Evolutionary conservation across 208 protist genomes (phyloP), one percentile per base, ranked within the genome.

Genomic region (Lotmaria passim): DNA sequence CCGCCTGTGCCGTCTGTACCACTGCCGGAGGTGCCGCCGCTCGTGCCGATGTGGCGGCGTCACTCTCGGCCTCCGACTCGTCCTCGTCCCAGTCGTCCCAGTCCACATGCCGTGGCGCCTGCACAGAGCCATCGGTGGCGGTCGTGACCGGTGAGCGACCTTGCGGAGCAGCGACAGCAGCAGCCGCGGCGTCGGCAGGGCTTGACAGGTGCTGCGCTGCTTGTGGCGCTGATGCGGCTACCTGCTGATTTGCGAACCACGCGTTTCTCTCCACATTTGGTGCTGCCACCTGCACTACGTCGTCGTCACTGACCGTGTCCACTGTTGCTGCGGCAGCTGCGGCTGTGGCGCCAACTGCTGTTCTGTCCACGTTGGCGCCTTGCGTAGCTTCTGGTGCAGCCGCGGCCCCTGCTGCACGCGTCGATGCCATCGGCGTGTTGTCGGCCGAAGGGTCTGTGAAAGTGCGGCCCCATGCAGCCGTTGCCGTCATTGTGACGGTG

Each of bases 61-160:
- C 69, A 7, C 34, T 53, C 2, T 73, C 66, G 39, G 69, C 51
- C 0, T 69, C 68, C 14, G 61, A 52, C 0, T 61, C 66, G 12
- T 77, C 75, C 0, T 72, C 56, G 50, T 78, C 72, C 56, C 70
- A 71, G 63, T 74, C 52, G 36, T 83, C 70, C 75, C 62, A 79
- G 55, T 81, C 57, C 14, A 58, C 28, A 36, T 36, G 57, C 19
- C 38, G 33, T 38, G 34, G 64, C 17, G 59, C 34, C 38, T 33
- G 61, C 21, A 24, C 43, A 14, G 43, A 52, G 23, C 24, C 24
- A 19, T 50, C 41, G 15, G 51, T 21, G 0, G 30, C 36, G 39
- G 23, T 51, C 1, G 36, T 48, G 56, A 6, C 30, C 3, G 34
- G 41, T 23, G 41, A 11, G 24, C 8, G 43, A 17, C 11, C 21